Conservation (phyloP, 352 stramenopile genomes). For the Phytophthora cryptogea region DNA sequence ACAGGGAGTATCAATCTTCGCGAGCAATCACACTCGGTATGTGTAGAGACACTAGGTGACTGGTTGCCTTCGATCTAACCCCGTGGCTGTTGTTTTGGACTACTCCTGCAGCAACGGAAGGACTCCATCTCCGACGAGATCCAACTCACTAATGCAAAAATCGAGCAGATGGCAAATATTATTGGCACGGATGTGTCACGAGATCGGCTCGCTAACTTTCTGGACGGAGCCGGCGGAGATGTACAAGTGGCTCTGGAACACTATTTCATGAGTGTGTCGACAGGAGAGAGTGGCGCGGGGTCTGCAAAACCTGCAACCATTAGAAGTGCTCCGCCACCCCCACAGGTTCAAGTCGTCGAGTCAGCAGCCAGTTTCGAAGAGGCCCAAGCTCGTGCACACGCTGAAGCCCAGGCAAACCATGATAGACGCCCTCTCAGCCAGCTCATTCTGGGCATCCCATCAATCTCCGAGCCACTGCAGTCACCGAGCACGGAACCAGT, state of each 20-base stretch:
- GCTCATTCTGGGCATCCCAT: slow-evolving; percentile 74
- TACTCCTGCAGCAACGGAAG: slow-evolving; percentile 32
- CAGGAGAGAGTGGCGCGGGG: slow-evolving; percentile 22
- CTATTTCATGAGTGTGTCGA: slow-evolving; percentile 88
- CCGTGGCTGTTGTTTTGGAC: slow-evolving; percentile 10
- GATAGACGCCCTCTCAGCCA: slow-evolving; percentile 59
- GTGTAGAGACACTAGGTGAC: neutral
- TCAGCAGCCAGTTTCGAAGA: slow-evolving; percentile 26
- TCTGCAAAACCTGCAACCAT: slow-evolving; percentile 6
- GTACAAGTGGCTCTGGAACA: slow-evolving; percentile 88
- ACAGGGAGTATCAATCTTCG: slow-evolving; percentile 20
- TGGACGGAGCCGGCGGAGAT: slow-evolving; percentile 81
- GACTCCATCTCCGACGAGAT: slow-evolving; percentile 77
- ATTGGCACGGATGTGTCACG: slow-evolving; percentile 76
- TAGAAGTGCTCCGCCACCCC: slow-evolving; percentile 9
- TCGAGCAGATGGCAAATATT: slow-evolving; percentile 87
- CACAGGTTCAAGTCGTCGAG: slow-evolving; percentile 13
- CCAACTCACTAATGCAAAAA: slow-evolving; percentile 65
- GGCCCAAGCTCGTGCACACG: slow-evolving; percentile 41
- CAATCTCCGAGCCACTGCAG: slow-evolving; percentile 37
- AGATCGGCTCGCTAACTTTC: slow-evolving; percentile 68
- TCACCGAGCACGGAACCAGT: slow-evolving; percentile 26
- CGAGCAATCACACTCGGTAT: slow-evolving; percentile 37
- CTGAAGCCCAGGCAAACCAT: slow-evolving; percentile 45
- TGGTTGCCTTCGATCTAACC: neutral